Evolutionary conservation across 306 rosid genomes (phyloP).

Genomic region (Sesbania bispinosa): DNA sequence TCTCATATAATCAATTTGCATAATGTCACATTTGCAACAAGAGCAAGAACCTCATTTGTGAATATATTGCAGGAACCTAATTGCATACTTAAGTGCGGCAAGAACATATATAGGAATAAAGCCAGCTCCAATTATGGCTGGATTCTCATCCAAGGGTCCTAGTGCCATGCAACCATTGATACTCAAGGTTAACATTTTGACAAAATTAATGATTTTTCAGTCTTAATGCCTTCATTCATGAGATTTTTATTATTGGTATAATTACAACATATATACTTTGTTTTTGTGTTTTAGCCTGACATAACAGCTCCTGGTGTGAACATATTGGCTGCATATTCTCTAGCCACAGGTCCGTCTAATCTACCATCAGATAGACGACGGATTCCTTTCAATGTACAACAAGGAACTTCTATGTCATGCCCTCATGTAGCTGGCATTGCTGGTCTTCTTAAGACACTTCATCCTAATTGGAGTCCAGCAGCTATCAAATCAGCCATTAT

Average conservation of each 20-base stretch:
- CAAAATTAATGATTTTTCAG: neutral
- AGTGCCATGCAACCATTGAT: conserved; percentile 36
- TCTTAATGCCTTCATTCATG: neutral
- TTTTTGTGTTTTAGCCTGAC: conserved; percentile 54
- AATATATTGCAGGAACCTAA: conserved; percentile 35
- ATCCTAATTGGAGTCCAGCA: conserved; percentile 61
- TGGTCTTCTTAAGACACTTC: conserved; percentile 56
- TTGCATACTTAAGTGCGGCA: conserved; percentile 38
- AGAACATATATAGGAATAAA: conserved; percentile 39
- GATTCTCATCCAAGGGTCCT: conserved; percentile 78
- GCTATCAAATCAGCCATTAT: conserved; percentile 70
- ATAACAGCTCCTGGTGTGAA: conserved; percentile 61
- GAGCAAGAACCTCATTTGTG: neutral
- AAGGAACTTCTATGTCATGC: conserved; percentile 66
- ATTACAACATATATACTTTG: too few species aligned
- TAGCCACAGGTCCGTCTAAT: conserved; percentile 28
- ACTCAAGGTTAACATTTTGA: conserved; percentile 50
- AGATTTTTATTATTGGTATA: too few species aligned
- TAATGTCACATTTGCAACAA: neutral
- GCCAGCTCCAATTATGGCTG: conserved; percentile 62
- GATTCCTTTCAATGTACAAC: conserved; percentile 26
- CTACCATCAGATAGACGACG: conserved; percentile 32
- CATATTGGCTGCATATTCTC: conserved; percentile 50
- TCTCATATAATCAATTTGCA: too few species aligned
- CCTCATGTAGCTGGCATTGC: conserved; percentile 64